These are phyloP conservation scores for Schizochytrium sp. DNA, from an alignment of 108 stramenopile species.

Conservation along the genomic window DNA sequence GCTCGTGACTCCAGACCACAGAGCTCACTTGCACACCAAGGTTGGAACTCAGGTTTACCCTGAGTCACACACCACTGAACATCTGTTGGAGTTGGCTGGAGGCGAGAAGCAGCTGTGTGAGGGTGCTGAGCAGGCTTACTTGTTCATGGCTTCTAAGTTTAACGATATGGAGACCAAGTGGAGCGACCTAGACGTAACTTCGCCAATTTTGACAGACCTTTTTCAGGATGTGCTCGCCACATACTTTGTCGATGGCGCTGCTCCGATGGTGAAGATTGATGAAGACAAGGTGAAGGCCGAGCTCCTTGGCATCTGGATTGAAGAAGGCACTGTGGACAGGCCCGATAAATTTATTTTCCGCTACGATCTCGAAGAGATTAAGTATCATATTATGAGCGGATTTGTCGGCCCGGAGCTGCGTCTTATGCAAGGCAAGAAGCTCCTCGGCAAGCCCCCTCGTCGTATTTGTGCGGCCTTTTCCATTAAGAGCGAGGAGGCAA, in stretches of 20 bases:
- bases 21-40: neutral
- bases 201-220: neutral
- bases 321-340: conserved; percentile 13
- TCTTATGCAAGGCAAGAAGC: neutral
- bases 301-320: conserved; percentile 14
- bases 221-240: neutral
- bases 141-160: conserved; percentile 13
- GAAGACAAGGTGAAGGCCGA: neutral
- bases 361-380: conserved; percentile 7
- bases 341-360: neutral
- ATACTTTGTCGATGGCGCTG: neutral
- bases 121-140: neutral
- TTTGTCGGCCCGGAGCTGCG: conserved; percentile 43
- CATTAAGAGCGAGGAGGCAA: neutral
- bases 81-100: neutral
- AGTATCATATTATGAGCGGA: neutral
- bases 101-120: conserved; percentile 23
- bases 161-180: neutral
- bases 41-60: neutral
- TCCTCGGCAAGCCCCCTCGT: conserved; percentile 43
- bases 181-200: neutral
- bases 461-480: conserved; percentile 2
- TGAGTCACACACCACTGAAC: neutral
- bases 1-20: conserved; percentile 15
- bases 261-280: neutral